Base-by-base conservation (phyloP, 1,284 basidiomycete species). In the Cryptococcus hybrid region DNA sequence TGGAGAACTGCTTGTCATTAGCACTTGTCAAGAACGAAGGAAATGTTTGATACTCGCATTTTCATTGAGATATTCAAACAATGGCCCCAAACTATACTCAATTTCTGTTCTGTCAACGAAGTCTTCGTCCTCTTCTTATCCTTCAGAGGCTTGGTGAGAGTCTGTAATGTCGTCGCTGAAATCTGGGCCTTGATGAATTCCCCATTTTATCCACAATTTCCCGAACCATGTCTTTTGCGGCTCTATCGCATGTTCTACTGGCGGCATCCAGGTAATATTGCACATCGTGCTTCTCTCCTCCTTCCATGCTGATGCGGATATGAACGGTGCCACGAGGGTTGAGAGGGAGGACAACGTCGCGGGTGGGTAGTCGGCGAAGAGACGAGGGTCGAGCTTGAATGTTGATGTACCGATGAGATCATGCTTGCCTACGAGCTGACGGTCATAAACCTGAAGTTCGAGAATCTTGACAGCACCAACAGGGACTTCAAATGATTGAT, bases 351-450 rank as follows among this genome's bases (percentile, higher is more conserved):
- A 73, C 57, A 18, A 76, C 52, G 47, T 78, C 76, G 35, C 70
- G 67, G 2, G 58, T 66, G 2, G 6, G 45, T 44, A 5, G 65
- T 64, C 9, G 57, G 54, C 55, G 73, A 75, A 1, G 59, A 40
- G 7, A 62, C 46, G 0, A 73, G 71, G 71, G 55, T 78, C 73
- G 47, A 78, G 69, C 50, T 67, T 71, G 69, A 78, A 68, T 0
- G 63, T 58, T 0, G 67, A 47, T 0, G 59, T 47, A 5, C 77
- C 77, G 38, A 78, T 69, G 7, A 59, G 40, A 36, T 77, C 74
- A 57, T 78, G 76, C 49, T 75, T 75, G 52, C 77, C 77, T 13
- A 78, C 75, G 2, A 78, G 66, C 30, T 70, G 64, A 39, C 76
- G 71, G 58, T 77, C 74, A 47, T 60, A 74, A 3, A 65, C 67